These are phyloP conservation scores for Cicer judaicum DNA, from an alignment of 306 rosid genomes.

Conservation along the genomic window DNA sequence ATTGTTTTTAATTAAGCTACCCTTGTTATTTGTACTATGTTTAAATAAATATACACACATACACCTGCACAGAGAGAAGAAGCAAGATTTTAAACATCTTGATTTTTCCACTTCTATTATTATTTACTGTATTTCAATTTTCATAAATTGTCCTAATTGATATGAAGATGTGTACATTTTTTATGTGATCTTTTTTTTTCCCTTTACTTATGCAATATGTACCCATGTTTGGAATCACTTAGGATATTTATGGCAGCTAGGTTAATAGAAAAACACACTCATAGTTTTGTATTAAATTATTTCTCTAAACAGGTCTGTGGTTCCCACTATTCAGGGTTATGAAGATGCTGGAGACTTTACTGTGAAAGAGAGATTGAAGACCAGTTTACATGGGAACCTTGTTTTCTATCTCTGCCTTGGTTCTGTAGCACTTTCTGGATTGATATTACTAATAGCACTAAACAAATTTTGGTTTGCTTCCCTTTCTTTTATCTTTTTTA, in stretches of 20 bases:
- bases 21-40: slow-evolving; percentile 2
- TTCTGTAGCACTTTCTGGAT: slow-evolving; percentile 68
- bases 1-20: background rate
- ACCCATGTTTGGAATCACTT: slow-evolving; percentile 18
- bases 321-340: slow-evolving; percentile 97
- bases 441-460: slow-evolving; percentile 65
- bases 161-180: slow-evolving; percentile 4
- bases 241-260: slow-evolving; percentile 45
- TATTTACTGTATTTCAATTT: background rate
- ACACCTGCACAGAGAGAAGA: background rate
- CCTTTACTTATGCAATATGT: background rate
- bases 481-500: slow-evolving; percentile 24
- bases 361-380: slow-evolving; percentile 74
- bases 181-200: slow-evolving; percentile 28
- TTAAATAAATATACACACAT: background rate
- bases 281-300: slow-evolving; percentile 55
- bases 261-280: slow-evolving; percentile 50
- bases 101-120: background rate
- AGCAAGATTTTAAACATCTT: slow-evolving; percentile 22
- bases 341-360: slow-evolving; percentile 99
- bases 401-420: slow-evolving; percentile 78
- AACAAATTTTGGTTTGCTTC: slow-evolving; percentile 66
- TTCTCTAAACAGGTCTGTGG: slow-evolving; percentile 91
- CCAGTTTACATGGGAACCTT: slow-evolving; percentile 82
- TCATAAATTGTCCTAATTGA: slow-evolving; percentile 19